Evolutionary conservation across 2,329 filamentous ascomycete genomes (phyloP), one percentile per base, ranked within the genome.

Genomic region (Penicillium fuscoglaucum): DNA sequence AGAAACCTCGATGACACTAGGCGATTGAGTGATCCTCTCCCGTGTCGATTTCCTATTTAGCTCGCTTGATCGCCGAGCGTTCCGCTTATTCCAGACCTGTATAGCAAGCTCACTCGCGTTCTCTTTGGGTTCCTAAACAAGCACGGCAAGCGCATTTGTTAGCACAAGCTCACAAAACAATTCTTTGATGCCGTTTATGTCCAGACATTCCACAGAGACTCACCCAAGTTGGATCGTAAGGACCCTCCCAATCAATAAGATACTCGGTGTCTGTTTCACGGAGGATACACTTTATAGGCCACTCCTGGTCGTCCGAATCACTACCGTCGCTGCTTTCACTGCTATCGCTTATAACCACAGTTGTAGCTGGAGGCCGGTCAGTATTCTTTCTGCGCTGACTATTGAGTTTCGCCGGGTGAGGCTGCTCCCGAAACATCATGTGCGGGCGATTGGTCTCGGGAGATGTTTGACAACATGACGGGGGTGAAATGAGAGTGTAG

Each of bases 181-280:
- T 19, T n/a, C 28, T 35, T 28, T 12, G 10, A 17, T 39, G 21
- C 17, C 4, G 12, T 46, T 10, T 13, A n/a, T 29, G 13, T 19
- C 6, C 9, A n/a, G 3, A 7, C 1, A 24, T 21, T 6, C 7
- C 26, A 24, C 15, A 8, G 12, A 15, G 52, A 72, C 74, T 68
- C 64, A 77, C 74, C 74, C 74, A 77, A 59, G 66, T 72, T 52
- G 74, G 73, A 33, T 69, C 64, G 62, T 69, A 77, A 29, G 66
- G 62, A 9, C 71, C 74, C 55, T 72, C 70, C 74, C 74, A 76
- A 35, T 75, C 74, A 59, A 77, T 73, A 29, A 76, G 65, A 63
- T 76, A 77, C 49, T 72, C 65, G 19, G 65, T 63, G 45, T 66
- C 57, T 33, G 67, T 68, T 63, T 77, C 74, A 61, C 70, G 70